Base-by-base conservation (phyloP, 805 yeast species). In the Brettanomyces naardenensis region DNA sequence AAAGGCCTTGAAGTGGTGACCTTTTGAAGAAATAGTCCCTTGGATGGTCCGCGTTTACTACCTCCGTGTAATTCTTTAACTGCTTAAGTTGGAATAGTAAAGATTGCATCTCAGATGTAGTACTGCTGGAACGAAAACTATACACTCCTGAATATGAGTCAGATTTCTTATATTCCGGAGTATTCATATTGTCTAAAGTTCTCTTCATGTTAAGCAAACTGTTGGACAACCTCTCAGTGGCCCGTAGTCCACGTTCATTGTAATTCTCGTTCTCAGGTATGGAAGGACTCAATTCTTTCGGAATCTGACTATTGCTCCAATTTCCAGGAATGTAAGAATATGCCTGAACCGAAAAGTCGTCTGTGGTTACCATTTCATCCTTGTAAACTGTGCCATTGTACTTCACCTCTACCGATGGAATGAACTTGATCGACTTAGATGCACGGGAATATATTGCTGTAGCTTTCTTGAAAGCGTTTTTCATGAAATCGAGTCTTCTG, bases 401-500 rank as follows among this genome's bases (percentile, higher is more conserved):
- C 18, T 64, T 68, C 11, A 69, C 50, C 9, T 62, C 62, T n/a
- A 69, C 62, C 3, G 63, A 48, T 4, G 75, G 69, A 1, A 69
- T 59, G 20, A 48, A 49, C 28, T 58, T 44, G 14, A 57, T 51
- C 28, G 47, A 47, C 19, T 50, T 52, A 15, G 53, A 42, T 5
- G 60, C 43, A n/a, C 56, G 39, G 2, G 42, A 35, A 18, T 46
- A 53, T 2, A 71, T 50, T 2, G 51, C 18, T 29, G 48, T 53
- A 19, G 65, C 42, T 19, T 49, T 50, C 3, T 47, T 21, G 11
- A 65, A 52, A 1, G 58, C 59, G 29, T 42, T 47, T 3, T 47
- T 43, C 10, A 59, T 43, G 6, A 65, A 53, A 3, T 61, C 63
- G 2, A 49, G 36, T 31, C 78, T 53, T 44, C 73, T 61, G 5